Percentiles rank a stretch among this genome's conserved stretches.
These are phyloP conservation scores for Fusarium palustre DNA, from an alignment of 2,329 filamentous ascomycete species.

Conservation along the genomic window DNA sequence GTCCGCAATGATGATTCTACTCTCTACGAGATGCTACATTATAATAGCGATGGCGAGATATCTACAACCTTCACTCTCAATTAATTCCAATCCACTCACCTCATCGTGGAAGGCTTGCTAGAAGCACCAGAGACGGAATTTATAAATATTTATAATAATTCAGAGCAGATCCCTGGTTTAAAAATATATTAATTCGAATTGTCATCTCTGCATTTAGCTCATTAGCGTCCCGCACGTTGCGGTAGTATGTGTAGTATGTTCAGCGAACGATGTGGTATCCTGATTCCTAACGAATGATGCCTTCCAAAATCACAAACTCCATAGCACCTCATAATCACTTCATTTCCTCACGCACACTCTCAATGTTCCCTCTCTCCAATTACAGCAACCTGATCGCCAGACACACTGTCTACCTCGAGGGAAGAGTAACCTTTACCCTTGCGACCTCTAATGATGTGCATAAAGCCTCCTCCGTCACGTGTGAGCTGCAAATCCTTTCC, in stretches of 20 bases:
- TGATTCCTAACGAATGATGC: slow-evolving; percentile 24
- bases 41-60: not conserved
- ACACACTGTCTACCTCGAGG: slow-evolving; percentile 49
- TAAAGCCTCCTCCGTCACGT: slow-evolving; percentile 49
- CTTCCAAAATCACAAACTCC: slow-evolving; percentile 13
- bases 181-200: not conserved
- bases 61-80: not conserved
- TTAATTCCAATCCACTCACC: not conserved
- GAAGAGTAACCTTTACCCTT: slow-evolving; percentile 57
- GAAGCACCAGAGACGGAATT: not conserved
- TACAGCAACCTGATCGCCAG: slow-evolving; percentile 47
- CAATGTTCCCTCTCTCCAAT: slow-evolving; percentile 38
- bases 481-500: slow-evolving; percentile 59
- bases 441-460: slow-evolving; percentile 51
- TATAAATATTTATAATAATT: not conserved
- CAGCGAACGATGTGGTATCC: slow-evolving; percentile 32
- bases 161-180: not conserved
- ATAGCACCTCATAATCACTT: slow-evolving; percentile 11
- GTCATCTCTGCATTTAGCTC: not conserved
- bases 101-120: not conserved
- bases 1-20: slow-evolving; percentile 20
- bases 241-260: not conserved
- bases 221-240: not conserved
- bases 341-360: not conserved
- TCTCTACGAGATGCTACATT: not conserved